Conservation (phyloP, 768 basidiomycete genomes). For the Tulasnella sp. region DNA sequence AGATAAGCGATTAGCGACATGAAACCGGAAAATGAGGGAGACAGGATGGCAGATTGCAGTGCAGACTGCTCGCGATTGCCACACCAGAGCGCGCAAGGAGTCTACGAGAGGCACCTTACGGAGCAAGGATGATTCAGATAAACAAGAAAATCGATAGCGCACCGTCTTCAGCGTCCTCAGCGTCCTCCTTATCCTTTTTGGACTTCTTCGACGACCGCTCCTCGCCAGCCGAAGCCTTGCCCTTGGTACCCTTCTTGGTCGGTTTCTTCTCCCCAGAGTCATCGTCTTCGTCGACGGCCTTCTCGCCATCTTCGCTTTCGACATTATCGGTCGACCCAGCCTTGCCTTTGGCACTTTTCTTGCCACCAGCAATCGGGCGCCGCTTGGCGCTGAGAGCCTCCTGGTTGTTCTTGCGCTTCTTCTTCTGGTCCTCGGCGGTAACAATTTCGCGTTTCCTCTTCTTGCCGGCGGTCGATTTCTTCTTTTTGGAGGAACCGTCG, state of each 20-base stretch:
- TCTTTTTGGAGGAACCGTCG: conserved; percentile 37
- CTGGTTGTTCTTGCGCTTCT: conserved; percentile 45
- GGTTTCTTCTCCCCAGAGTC: conserved; percentile 32
- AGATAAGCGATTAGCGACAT: conserved; percentile 14
- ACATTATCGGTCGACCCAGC: conserved; percentile 27
- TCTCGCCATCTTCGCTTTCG: conserved; percentile 38
- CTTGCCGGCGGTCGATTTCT: conserved; percentile 22
- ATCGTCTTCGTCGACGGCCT: conserved; percentile 28
- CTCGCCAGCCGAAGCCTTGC: conserved; percentile 1
- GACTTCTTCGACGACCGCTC: conserved; percentile 25
- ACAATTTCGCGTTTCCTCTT: conserved; percentile 37
- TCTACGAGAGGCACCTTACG: background rate
- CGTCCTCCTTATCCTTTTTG: conserved; percentile 56
- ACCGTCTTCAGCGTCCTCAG: conserved; percentile 48
- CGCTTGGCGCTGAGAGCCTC: conserved; percentile 17
- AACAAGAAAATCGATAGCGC: conserved; percentile 23
- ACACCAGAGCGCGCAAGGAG: background rate
- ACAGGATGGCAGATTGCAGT: background rate
- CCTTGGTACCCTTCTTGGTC: conserved; percentile 35
- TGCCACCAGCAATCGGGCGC: conserved; percentile 17
- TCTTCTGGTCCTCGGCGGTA: conserved; percentile 30
- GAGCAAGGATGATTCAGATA: too few relatives aligned
- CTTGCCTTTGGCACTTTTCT: conserved; percentile 32
- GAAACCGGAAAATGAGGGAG: background rate
- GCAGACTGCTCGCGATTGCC: background rate